Evolutionary conservation across 345 rosid species (phyloP).

Genomic region (Citrus sp.): DNA sequence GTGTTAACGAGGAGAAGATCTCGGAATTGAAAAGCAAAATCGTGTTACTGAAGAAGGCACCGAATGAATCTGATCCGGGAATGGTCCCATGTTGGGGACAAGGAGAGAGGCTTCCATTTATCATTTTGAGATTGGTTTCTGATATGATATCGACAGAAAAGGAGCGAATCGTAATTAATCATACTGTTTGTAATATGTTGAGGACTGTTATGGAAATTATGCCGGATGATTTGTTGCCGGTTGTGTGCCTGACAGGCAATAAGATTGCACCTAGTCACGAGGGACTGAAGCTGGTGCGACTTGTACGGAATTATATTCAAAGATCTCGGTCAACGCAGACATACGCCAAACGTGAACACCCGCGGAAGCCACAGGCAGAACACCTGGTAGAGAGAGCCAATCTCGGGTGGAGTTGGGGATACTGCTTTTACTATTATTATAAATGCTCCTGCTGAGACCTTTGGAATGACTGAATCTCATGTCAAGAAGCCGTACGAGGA

Average conservation of each 20-base stretch:
- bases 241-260: conserved; percentile 67
- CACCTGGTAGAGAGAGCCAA: too few relatives aligned
- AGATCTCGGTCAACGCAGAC: too few relatives aligned
- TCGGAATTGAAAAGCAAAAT: conserved; percentile 57
- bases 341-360: too few relatives aligned
- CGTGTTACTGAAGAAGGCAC: conserved; percentile 57
- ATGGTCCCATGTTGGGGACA: conserved; percentile 57
- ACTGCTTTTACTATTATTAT: conserved; percentile 39
- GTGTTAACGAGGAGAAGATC: conserved; percentile 4
- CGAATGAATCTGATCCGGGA: conserved; percentile 56
- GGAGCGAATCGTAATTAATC: conserved; percentile 75
- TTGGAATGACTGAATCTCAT: conserved; percentile 69
- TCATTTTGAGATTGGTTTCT: conserved; percentile 60
- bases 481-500: conserved; percentile 68
- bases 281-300: conserved; percentile 56
- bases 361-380: too few relatives aligned
- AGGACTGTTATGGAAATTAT: conserved; percentile 73
- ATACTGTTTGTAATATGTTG: conserved; percentile 73
- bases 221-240: conserved; percentile 68
- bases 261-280: conserved; percentile 83
- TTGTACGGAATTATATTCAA: too few relatives aligned
- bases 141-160: conserved; percentile 66
- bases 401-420: conserved; percentile 60
- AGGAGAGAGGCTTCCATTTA: conserved; percentile 64
- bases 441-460: conserved; percentile 82